phyloP scores from a whole-genome alignment of 2,329 filamentous ascomycete species.

The Trichoderma simmonsii region DNA sequence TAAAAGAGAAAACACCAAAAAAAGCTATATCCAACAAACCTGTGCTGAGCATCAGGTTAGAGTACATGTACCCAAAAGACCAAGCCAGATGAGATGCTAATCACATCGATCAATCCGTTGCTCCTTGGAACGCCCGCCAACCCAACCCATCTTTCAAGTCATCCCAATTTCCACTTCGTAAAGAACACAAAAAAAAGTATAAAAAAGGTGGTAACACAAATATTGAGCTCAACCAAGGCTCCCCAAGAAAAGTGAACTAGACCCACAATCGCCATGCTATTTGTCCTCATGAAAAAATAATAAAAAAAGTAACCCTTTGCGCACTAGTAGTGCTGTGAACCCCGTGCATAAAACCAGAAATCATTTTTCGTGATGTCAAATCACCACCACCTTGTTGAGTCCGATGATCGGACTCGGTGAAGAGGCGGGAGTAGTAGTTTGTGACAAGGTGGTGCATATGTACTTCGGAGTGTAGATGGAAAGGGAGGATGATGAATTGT shows the following conservation, averaged over 20 bases:
- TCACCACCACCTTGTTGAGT: slow-evolving; percentile 1
- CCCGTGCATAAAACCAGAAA: slow-evolving; percentile 6
- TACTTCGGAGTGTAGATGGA: slow-evolving; percentile 9
- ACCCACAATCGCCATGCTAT: slow-evolving; percentile 20
- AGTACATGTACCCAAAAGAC: slow-evolving; percentile 8
- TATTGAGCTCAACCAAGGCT: slow-evolving; percentile 12
- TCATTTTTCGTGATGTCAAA: slow-evolving; percentile 14
- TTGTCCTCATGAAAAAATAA: slow-evolving; percentile 7
- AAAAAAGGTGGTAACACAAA: slow-evolving; percentile 16
- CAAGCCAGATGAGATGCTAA: slow-evolving; percentile 15
- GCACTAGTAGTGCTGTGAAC: not conserved
- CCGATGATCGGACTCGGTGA: not conserved
- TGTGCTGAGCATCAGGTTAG: slow-evolving; percentile 3
- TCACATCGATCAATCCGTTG: slow-evolving; percentile 16
- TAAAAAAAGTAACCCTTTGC: not conserved
- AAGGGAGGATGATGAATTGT: not conserved
- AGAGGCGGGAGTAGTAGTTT: not conserved
- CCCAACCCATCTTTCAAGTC: slow-evolving; percentile 12
- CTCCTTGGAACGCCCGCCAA: slow-evolving; percentile 19
- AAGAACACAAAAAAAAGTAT: not conserved
- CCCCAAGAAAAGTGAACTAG: slow-evolving; percentile 14
- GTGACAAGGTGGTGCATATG: not conserved
- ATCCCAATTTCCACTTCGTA: slow-evolving; percentile 10
- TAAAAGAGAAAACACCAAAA: not conserved
- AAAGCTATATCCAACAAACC: slow-evolving; percentile 13